Base-by-base conservation (phyloP, 1,284 basidiomycete species). In the Mrakiaceae sp. region DNA sequence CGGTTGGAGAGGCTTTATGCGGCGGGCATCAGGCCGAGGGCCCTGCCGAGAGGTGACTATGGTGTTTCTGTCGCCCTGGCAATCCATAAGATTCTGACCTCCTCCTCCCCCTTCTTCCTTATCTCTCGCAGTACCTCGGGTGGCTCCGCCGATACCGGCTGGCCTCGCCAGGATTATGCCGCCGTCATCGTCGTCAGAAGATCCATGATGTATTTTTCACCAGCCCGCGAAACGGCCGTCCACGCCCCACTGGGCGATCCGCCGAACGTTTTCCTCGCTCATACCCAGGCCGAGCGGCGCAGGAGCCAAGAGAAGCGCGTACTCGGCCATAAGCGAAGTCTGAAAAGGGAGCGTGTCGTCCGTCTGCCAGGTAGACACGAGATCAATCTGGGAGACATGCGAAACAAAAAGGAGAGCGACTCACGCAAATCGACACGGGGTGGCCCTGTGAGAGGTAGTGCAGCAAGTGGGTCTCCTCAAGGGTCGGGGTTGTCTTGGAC, bases 261-360 rank as follows among this genome's bases (percentile, higher is more conserved):
- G 74, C 57, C 69, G 72, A 4, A 90, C 80, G 68, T 88, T 83
- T 0, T 74, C 75, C 68, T 84, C 79, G 0, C 75, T 75, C 56
- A 90, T 75, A 0, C 86, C 88, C 1, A 90, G 78, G 2, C 88
- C 87, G 14, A 83, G 69, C 0, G 88, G 88, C 16, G 80, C 77
- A 43, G 77, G 71, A 0, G 88, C 88, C 65, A 90, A 76, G 27
- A 90, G 80, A 11, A 90, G 76, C 0, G 88, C 87, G 70, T 90
- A 90, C 73, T 90, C 87, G 4, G 79, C 87, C 0, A 83, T 70
- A 3, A 89, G 77, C 3, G 84, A 84, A 4, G 84, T 89, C 42
- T 83, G 81, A 75, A 90, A 90, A 0, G 85, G 84, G 3, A 90
- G 81, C 5, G 81, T 83, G 71, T 90, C 88, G 71, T 90, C 87